Conservation (phyloP, 2,329 filamentous ascomycete species). For the Alternaria dauci region DNA sequence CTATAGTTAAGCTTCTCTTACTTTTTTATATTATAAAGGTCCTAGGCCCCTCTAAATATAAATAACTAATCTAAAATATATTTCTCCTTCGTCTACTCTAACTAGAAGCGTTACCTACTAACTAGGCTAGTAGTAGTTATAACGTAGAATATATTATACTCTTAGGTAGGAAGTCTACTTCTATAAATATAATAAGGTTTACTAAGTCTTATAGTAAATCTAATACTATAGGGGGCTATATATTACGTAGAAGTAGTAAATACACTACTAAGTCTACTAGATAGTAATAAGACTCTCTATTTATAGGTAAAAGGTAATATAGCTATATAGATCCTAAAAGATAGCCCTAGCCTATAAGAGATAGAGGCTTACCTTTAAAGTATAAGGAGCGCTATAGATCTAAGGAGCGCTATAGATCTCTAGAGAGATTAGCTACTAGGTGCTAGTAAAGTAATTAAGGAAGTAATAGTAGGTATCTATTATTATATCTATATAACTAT, state of each 20-base stretch:
- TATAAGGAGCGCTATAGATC: constrained; percentile 5
- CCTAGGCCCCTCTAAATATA: constrained; percentile 4
- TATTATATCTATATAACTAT: constrained; percentile 11
- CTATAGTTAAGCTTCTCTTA: constrained; percentile 7
- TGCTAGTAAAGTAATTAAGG: constrained; percentile 6
- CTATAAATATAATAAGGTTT: neutral
- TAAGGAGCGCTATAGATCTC: too few relatives aligned
- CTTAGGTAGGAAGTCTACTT: constrained; percentile 10
- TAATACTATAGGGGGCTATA: constrained; percentile 6
- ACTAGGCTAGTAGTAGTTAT: neutral
- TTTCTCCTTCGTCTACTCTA: constrained; percentile 9
- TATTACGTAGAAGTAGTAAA: constrained; percentile 10
- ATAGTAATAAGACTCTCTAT: neutral
- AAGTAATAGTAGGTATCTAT: constrained; percentile 8
- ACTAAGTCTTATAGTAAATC: constrained; percentile 13
- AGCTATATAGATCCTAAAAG: constrained; percentile 11
- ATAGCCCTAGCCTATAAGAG: constrained; percentile 12
- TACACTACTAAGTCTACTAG: constrained; percentile 2
- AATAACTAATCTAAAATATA: constrained; percentile 12
- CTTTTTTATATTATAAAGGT: constrained; percentile 10
- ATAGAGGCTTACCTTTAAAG: constrained; percentile 11
- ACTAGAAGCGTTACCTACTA: neutral
- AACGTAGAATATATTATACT: constrained; percentile 8
- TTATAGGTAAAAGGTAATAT: neutral
- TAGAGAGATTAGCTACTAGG: constrained; percentile 10